Base-by-base conservation (phyloP, 2,329 filamentous ascomycete genomes). In the Alternaria gansuensis region DNA sequence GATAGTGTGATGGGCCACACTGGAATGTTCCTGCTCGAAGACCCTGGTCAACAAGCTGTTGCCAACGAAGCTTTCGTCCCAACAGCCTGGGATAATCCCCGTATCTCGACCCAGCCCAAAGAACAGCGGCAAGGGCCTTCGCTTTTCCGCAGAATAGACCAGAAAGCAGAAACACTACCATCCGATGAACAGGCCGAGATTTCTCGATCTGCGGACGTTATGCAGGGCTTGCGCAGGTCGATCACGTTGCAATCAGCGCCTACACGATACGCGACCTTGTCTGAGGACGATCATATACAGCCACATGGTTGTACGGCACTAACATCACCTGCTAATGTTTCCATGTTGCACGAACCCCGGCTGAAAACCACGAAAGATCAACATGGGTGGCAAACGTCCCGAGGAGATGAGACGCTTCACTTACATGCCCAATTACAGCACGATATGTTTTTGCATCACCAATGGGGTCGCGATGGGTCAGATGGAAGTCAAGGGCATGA, bases 1-100 rank as follows among this genome's bases (percentile, higher is more conserved):
- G 78, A 81, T 44, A 72, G 75, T 0, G 78, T 82, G 13, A 83
- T 82, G 81, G 78, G 79, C 14, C 77, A 78, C 49, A 80, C 78
- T 2, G 79, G 81, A 5, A 82, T 82, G 80, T 71, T 80, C 37
- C 70, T 82, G 1, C 75, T 82, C 28, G 81, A 83, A 63, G 81
- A 82, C 56, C 69, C 76, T 13, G 79, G 80, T 7, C 65, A 82
- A 31, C 81, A 82, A 49, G 68, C 69, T 23, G 73, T 76, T 54
- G 61, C 68, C 17, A 63, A 67, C 4, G 75, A 78, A 58, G 60
- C 59, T 9, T 78, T 77, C 51, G 60, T 69, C 28, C 77, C 76
- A 23, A 68, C 76, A 24, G 65, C 54, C 13, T 78, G 75, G 71
- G 60, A 57, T 11, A 55, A 68, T 8, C 29, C 60, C 43, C 52